phyloP scores from a whole-genome alignment of 2,329 filamentous ascomycete species.

The Neonectria punicea region DNA sequence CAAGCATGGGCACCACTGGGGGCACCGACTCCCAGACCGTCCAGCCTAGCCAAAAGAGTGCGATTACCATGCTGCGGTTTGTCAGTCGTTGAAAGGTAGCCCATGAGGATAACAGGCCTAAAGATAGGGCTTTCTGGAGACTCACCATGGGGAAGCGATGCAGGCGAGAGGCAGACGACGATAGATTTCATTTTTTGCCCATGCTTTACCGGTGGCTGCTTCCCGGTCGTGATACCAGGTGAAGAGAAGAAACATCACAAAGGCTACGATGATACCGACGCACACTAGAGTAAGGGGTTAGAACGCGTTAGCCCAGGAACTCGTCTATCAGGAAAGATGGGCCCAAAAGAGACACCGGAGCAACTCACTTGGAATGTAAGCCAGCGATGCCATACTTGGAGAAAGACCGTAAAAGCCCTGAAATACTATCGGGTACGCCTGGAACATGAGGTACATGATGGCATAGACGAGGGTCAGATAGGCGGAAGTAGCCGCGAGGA shows the following conservation, averaged over 20 bases:
- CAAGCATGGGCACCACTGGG: conserved; percentile 52
- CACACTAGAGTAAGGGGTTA: conserved; percentile 31
- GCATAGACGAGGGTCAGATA: conserved; percentile 64
- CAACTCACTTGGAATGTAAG: conserved; percentile 59
- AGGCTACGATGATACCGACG: conserved; percentile 39
- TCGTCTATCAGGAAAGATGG: conserved; percentile 37
- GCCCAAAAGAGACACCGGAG: conserved; percentile 22
- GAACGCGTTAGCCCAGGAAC: background rate
- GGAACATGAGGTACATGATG: conserved; percentile 63
- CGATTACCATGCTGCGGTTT: conserved; percentile 60
- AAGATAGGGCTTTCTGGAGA: conserved; percentile 51
- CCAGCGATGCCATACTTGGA: conserved; percentile 57
- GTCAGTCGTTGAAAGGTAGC: background rate
- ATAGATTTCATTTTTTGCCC: conserved; percentile 46
- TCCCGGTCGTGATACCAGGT: conserved; percentile 44
- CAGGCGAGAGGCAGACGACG: conserved; percentile 58
- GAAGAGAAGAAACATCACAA: conserved; percentile 39
- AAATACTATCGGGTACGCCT: conserved; percentile 62
- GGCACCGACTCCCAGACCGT: conserved; percentile 55
- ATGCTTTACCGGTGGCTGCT: conserved; percentile 40
- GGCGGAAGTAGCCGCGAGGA: conserved; percentile 58
- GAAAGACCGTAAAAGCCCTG: conserved; percentile 56
- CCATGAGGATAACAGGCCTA: conserved; percentile 50
- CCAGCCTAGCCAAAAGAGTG: conserved; percentile 71
- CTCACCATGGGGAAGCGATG: conserved; percentile 70